Base-by-base conservation (phyloP, 805 yeast genomes). In the Monosporozyma yasuniensis region DNA sequence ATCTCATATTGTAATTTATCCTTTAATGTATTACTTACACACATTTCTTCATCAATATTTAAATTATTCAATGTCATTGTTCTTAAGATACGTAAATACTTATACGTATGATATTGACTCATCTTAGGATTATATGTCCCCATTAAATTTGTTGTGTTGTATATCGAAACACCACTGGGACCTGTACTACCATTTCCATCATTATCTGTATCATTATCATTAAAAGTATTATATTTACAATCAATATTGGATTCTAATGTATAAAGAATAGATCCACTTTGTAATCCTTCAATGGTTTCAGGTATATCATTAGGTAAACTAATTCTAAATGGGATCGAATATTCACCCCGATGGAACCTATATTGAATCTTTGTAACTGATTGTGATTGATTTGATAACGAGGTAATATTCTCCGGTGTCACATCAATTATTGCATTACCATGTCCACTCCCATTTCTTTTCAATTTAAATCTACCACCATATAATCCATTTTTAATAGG, bases 1-100 rank as follows among this genome's bases (percentile, higher is more conserved):
- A 91, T 79, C 14, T 87, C 81, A 65, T 91, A 90, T 64, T 90
- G 96, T 42, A 91, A 81, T 63, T 87, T 88, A 47, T 79, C 73
- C 1, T 95, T 91, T 95, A 96, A 87, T 3, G 89, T 84, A 61
- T 88, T 89, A 50, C 88, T 96, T 35, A 90, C 90, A 0, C 91
- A 86, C 54, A 89, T 83, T 1, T 96, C 87, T 63, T 90, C 96
- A 22, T 63, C 66, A 41, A 64, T 52, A 4, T 71, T 60, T 30
- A 87, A 74, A 16, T 89, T 77, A 65, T 90, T 96, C 2, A 87
- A 74, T 4, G 95, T 80, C 50, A 90, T 70, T 0, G 97, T 90
- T 57, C 97, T 74, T 25, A 91, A 76, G 3, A 90, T 83, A 41
- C 96, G 77, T 12, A 91, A 63, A 57, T 84, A 87, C 63, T 81